These are phyloP conservation scores for Haberlea rhodopensis DNA, from an alignment of 257 asterid genomes.

Conservation along the genomic window DNA sequence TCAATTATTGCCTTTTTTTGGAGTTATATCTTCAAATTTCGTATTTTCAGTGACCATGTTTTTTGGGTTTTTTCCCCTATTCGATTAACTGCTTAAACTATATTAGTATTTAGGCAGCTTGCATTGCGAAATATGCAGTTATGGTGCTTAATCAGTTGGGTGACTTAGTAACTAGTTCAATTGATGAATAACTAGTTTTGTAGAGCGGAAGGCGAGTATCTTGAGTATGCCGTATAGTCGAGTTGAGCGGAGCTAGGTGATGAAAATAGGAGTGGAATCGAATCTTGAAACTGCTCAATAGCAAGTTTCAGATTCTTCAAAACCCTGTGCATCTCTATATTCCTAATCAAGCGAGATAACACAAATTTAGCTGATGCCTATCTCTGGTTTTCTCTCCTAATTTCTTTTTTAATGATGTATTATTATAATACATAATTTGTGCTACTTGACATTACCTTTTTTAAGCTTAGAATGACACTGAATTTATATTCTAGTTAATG, in stretches of 20 bases:
- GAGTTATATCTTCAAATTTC: neutral
- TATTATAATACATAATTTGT: neutral
- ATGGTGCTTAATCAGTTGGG: slow-evolving; percentile 7
- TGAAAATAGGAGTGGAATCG: neutral
- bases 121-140: neutral
- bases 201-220: neutral
- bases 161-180: slow-evolving; percentile 15
- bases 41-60: neutral
- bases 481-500: neutral
- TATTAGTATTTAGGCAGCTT: neutral
- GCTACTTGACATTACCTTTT: slow-evolving; percentile 3
- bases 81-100: neutral
- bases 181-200: slow-evolving; percentile 5
- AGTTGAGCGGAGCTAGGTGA: neutral
- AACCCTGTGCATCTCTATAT: too few relatives aligned
- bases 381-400: too few relatives aligned
- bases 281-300: neutral
- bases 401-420: neutral
- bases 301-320: neutral
- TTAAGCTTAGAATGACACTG: neutral
- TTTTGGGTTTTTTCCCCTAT: slow-evolving; percentile 15
- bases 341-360: too few relatives aligned
- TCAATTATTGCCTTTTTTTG: neutral
- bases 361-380: too few relatives aligned
- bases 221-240: neutral